These are phyloP conservation scores for Vachellia collinsii DNA, from an alignment of 306 rosid species.

Conservation along the genomic window DNA sequence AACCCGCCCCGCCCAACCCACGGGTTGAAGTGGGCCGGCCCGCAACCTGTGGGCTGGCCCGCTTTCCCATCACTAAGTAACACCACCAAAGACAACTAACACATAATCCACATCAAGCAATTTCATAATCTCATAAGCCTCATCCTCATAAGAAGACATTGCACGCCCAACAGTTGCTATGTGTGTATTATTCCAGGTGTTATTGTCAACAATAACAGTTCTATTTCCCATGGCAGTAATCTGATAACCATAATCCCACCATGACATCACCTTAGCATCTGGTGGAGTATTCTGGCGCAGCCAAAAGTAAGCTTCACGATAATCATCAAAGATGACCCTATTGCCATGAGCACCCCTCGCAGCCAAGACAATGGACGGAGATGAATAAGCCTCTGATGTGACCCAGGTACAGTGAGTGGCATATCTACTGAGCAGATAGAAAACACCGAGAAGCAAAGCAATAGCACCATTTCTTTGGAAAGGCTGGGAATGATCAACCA, in stretches of 20 bases:
- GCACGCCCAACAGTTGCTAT: conserved; percentile 99
- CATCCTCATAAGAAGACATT: conserved; percentile 97
- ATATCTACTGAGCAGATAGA: conserved; percentile 89
- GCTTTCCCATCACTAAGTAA: too few relatives aligned
- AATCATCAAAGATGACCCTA: conserved; percentile 95
- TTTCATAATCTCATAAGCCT: conserved; percentile 93
- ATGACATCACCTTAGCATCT: conserved; percentile 99
- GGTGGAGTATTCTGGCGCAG: conserved; percentile 94
- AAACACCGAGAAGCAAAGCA: conserved; percentile 84
- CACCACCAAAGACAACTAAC: conserved; percentile 97
- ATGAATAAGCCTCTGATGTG: conserved; percentile 98
- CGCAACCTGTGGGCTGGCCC: too few relatives aligned
- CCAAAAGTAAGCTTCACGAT: conserved; percentile 99
- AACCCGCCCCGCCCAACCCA: too few relatives aligned
- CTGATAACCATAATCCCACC: conserved; percentile 99
- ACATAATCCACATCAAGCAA: conserved; percentile 96
- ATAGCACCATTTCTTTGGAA: conserved; percentile 89
- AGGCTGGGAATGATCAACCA: conserved; percentile 92
- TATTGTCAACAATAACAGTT: conserved; percentile 97
- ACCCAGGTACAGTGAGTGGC: conserved; percentile 99
- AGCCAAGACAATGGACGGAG: conserved; percentile 98
- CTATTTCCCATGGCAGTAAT: conserved; percentile 99
- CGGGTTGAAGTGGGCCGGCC: too few relatives aligned
- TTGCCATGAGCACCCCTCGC: conserved; percentile 98
- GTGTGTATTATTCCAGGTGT: conserved; percentile 99